Percentiles rank a stretch among this genome's conserved stretches.
Conservation (phyloP, 2,329 filamentous ascomycete species). For the Penicillium verrucosum region DNA sequence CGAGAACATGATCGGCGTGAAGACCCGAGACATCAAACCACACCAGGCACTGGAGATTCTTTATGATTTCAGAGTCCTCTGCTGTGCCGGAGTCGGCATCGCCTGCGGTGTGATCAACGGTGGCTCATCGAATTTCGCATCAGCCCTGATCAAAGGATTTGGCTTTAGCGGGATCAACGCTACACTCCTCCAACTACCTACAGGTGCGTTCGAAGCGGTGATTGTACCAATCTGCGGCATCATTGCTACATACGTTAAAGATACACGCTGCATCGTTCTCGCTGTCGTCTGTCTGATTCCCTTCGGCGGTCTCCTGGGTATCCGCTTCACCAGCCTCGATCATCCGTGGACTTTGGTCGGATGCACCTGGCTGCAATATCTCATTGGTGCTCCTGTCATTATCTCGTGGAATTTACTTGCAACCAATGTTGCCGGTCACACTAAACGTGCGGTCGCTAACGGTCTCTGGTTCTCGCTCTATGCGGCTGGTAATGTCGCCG, state of each 20-base stretch:
- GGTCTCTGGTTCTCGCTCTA: conserved; percentile 51
- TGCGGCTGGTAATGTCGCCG: conserved; percentile 49
- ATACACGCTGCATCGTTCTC: conserved; percentile 36
- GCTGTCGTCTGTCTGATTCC: conserved; percentile 30
- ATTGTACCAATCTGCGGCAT: conserved; percentile 40
- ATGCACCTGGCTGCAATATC: conserved; percentile 54
- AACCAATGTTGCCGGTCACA: conserved; percentile 50
- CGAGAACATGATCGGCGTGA: conserved; percentile 44
- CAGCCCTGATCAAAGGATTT: conserved; percentile 46
- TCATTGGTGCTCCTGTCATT: conserved; percentile 51
- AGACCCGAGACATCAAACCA: conserved; percentile 35
- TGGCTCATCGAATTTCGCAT: conserved; percentile 50
- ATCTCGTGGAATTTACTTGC: conserved; percentile 52
- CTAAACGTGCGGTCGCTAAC: conserved; percentile 50
- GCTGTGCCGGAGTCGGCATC: conserved; percentile 42
- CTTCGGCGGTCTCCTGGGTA: conserved; percentile 50
- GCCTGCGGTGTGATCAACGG: conserved; percentile 50
- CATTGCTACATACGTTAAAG: conserved; percentile 45
- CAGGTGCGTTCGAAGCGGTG: conserved; percentile 33
- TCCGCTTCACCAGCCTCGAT: conserved; percentile 47
- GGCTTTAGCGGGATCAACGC: conserved; percentile 32
- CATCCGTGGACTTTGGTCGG: conserved; percentile 51
- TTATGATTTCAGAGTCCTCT: conserved; percentile 39
- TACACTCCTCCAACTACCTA: conserved; percentile 36
- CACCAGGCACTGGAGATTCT: conserved; percentile 41